Evolutionary conservation across 139 green algal genomes (phyloP), one percentile per base, ranked within the genome.

Genomic region (Micromonas pusilla): DNA sequence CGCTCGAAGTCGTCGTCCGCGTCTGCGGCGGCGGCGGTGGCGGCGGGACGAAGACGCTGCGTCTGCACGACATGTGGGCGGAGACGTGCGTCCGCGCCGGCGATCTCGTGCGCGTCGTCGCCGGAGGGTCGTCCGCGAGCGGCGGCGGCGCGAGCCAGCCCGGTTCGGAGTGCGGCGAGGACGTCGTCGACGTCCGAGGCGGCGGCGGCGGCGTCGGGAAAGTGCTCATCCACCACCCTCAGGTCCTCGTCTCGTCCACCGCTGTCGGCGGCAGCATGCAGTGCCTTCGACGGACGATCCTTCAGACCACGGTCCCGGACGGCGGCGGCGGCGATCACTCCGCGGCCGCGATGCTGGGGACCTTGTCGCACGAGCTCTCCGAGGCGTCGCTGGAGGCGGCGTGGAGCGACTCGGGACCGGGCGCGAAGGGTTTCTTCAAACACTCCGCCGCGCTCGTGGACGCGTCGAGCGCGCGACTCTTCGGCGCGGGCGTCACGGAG

Each of bases 311-410:
- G 20, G 68, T 75, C 9, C 37, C 30, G 68, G 21, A 63, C 20
- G 45, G 9, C 9, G 45, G n/a, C 5, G 37, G 68, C 20, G 68
- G 37, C 23, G 68, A 75, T 32, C 19, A 38, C n/a, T 30, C 21
- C 25, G 37, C 60, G 30, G 68, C 68, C 6, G 68, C 68, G 1
- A 75, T 39, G 25, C 23, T 75, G 5, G 68, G 68, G 32, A 75
- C 68, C 13, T 33, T 75, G 30, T 33, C 53, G 68, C 68, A 75
- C 68, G 68, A 75, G 38, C 68, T 75, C 0, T 20, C 37, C 6
- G 68, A 75, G 62, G 37, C 68, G 16, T 63, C 53, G 4, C 37
- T 75, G 6, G 16, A 4, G 20, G 37, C 68, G 30, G 68, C 68
- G 2, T 3, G 37, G 2, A 36, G 23, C 19, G 34, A 75, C 37